Conservation (phyloP, 352 stramenopile species). For the Phytopythium chamaehyphon region DNA sequence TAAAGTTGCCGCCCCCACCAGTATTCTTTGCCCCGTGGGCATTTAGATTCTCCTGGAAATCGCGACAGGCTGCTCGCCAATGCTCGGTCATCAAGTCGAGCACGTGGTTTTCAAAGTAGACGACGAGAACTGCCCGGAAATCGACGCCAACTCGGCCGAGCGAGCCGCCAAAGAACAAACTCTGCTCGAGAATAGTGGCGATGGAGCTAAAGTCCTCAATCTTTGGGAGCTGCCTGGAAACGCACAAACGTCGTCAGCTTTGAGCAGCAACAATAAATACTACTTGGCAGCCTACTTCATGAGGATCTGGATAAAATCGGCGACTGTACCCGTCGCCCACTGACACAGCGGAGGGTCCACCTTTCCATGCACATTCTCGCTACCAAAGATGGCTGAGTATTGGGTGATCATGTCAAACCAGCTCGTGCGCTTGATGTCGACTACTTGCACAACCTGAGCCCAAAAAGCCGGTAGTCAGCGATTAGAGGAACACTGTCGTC, state of each 20-base stretch:
- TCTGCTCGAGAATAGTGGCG: conserved; percentile 77
- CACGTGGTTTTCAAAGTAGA: conserved; percentile 83
- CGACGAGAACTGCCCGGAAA: conserved; percentile 74
- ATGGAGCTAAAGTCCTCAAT: conserved; percentile 82
- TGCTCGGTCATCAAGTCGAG: conserved; percentile 55
- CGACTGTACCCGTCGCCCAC: conserved; percentile 77
- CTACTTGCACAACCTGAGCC: conserved; percentile 73
- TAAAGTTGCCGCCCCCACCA: conserved; percentile 12
- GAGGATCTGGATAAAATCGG: conserved; percentile 75
- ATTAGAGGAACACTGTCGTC: not conserved
- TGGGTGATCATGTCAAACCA: conserved; percentile 91
- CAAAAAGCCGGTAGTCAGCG: not conserved
- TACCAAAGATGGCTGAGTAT: conserved; percentile 89
- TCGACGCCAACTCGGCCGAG: conserved; percentile 78
- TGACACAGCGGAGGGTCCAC: conserved; percentile 76
- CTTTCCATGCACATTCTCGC: conserved; percentile 73
- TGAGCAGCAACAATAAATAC: not conserved
- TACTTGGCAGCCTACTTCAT: conserved; percentile 48
- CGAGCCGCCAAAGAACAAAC: conserved; percentile 81
- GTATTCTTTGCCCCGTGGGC: conserved; percentile 29
- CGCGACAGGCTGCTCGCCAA: conserved; percentile 49
- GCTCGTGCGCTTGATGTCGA: conserved; percentile 85
- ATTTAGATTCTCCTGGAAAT: conserved; percentile 60
- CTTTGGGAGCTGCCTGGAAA: conserved; percentile 73
- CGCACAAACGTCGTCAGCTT: not conserved